Evolutionary conservation across 2,329 filamentous ascomycete genomes (phyloP).

Genomic region (Thermothelomyces thermophilus): DNA sequence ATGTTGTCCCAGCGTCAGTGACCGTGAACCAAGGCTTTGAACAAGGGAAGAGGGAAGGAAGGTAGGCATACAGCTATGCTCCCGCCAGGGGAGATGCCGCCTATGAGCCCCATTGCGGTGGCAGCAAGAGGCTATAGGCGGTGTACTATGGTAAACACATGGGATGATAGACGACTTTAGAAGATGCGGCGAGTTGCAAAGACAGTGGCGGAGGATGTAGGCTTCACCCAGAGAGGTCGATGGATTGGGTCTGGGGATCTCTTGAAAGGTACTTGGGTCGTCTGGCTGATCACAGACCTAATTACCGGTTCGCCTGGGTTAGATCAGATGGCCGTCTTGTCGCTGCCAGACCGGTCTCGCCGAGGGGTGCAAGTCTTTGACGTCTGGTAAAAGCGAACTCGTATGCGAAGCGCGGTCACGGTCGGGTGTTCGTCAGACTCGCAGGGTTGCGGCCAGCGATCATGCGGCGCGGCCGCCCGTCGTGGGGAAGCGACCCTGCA

Average conservation of each 20-base stretch:
- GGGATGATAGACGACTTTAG: conserved; percentile 7
- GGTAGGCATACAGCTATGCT: conserved; percentile 61
- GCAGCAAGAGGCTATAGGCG: conserved; percentile 24
- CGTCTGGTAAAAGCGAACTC: not conserved
- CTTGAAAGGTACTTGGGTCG: too few species aligned
- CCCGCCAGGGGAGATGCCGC: conserved; percentile 70
- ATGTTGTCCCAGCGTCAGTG: conserved; percentile 19
- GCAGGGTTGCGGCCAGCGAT: conserved; percentile 12
- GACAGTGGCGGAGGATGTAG: not conserved
- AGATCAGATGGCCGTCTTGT: not conserved
- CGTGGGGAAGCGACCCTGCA: conserved; percentile 10
- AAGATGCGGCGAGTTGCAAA: conserved; percentile 2
- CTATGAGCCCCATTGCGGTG: conserved; percentile 63
- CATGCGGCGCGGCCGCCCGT: conserved; percentile 14
- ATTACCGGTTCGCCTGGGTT: not conserved
- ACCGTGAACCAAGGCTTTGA: not conserved
- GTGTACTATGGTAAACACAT: conserved; percentile 20
- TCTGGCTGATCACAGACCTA: conserved; percentile 1
- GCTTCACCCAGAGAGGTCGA: not conserved
- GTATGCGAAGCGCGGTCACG: not conserved
- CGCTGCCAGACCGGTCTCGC: not conserved
- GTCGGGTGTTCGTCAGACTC: not conserved
- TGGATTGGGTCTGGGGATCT: too few species aligned
- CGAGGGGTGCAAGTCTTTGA: too few species aligned
- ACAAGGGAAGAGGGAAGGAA: not conserved